A percentile compares a stretch with the other conserved stretches of the same genome.
Conservation (phyloP, 768 basidiomycete genomes). For the Boletus subcaerulescens region DNA sequence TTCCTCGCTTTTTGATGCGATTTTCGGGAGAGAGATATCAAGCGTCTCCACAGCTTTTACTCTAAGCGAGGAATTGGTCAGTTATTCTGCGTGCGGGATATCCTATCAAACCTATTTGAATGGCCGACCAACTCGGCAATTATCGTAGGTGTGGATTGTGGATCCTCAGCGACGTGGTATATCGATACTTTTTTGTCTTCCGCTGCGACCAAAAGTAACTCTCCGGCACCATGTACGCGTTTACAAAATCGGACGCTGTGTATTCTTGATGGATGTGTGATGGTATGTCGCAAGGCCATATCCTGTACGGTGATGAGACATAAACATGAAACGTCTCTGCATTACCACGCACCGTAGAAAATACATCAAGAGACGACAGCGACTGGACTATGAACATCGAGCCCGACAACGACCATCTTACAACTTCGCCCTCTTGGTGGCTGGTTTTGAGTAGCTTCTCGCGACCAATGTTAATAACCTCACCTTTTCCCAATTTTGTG, state of each 20-base stretch:
- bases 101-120: slow-evolving; percentile 62
- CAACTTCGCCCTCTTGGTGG: slow-evolving; percentile 80
- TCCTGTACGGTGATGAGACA: slow-evolving; percentile 44
- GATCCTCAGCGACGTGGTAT: slow-evolving; percentile 58
- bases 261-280: slow-evolving; percentile 77
- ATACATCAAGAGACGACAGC: slow-evolving; percentile 74
- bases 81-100: neutral
- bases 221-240: slow-evolving; percentile 52
- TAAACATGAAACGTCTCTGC: neutral
- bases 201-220: slow-evolving; percentile 77
- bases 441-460: neutral
- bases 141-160: slow-evolving; percentile 47
- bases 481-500: slow-evolving; percentile 86
- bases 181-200: slow-evolving; percentile 88
- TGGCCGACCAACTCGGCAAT: slow-evolving; percentile 79
- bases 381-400: slow-evolving; percentile 78
- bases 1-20: slow-evolving; percentile 9
- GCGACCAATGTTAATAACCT: slow-evolving; percentile 7
- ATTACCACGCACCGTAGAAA: slow-evolving; percentile 57
- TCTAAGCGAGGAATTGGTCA: slow-evolving; percentile 36
- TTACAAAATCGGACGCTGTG: slow-evolving; percentile 80
- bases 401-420: slow-evolving; percentile 82
- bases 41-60: slow-evolving; percentile 80
- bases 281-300: slow-evolving; percentile 71
- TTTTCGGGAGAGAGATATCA: slow-evolving; percentile 51